Conservation (phyloP, 2,329 filamentous ascomycete genomes). For the Drechslerella dactyloides region DNA sequence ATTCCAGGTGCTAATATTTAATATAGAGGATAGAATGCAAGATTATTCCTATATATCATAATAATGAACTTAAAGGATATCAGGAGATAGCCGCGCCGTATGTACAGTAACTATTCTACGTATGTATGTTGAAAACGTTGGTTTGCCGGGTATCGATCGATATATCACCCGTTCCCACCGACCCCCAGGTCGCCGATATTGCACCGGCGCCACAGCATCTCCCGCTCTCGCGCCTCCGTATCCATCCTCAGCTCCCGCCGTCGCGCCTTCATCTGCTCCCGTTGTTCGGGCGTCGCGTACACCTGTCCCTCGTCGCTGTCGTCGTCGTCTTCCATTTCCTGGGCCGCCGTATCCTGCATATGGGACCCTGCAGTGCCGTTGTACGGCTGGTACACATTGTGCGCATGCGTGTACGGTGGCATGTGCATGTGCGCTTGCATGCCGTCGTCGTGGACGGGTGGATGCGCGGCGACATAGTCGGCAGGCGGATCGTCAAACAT, state of each 20-base stretch:
- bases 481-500: slow-evolving; percentile 43
- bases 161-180: slow-evolving; percentile 2
- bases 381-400: no score
- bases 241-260: slow-evolving; percentile 33
- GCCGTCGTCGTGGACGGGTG: slow-evolving; percentile 25
- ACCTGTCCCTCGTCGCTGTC: slow-evolving; percentile 44
- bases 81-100: no score
- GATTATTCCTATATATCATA: no score
- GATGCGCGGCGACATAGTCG: slow-evolving; percentile 42
- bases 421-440: not conserved
- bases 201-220: slow-evolving; percentile 30
- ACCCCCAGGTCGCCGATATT: slow-evolving; percentile 20
- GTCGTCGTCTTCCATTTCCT: slow-evolving; percentile 15
- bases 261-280: slow-evolving; percentile 32
- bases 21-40: no score
- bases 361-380: no score
- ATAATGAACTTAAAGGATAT: no score
- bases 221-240: slow-evolving; percentile 31
- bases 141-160: no score
- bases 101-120: no score
- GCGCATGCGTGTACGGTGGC: not conserved
- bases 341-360: no score
- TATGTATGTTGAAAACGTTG: no score
- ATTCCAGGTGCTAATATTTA: no score
- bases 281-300: slow-evolving; percentile 38